phyloP scores from a whole-genome alignment of 164 flowering plant genomes.

The Magnolia kwangsiensis region DNA sequence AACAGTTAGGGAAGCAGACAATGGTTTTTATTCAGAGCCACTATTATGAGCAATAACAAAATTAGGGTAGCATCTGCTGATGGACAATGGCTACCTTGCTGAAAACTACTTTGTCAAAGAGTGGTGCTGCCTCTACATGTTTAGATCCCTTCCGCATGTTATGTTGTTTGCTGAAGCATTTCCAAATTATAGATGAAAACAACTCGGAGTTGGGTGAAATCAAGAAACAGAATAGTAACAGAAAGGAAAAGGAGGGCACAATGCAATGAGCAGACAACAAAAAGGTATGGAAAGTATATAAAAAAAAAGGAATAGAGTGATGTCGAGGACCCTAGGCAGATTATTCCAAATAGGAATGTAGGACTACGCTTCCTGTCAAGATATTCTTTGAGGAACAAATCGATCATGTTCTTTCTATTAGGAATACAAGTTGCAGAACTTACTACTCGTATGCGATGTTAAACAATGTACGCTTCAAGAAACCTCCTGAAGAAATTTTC shows the following conservation, averaged over 20 bases:
- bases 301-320: not conserved
- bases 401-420: not conserved
- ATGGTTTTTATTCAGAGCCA: not conserved
- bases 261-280: not conserved
- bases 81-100: constrained; percentile 50
- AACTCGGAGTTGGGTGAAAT: not conserved
- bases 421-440: constrained; percentile 26
- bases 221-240: too few relatives aligned
- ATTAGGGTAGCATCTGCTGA: not conserved
- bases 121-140: constrained; percentile 69
- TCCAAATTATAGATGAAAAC: constrained; percentile 7
- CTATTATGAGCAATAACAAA: not conserved
- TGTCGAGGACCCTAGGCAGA: not conserved
- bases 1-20: not conserved
- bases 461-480: constrained; percentile 55
- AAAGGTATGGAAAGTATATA: not conserved
- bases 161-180: constrained; percentile 58
- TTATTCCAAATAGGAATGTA: not conserved
- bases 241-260: not conserved
- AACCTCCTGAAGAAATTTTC: constrained; percentile 72
- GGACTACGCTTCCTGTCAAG: too few relatives aligned
- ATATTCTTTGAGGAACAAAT: not conserved
- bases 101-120: constrained; percentile 75
- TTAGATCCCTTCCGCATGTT: constrained; percentile 66
- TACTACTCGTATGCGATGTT: constrained; percentile 72